A percentile compares a stretch with the other conserved stretches of the same genome.
phyloP scores from a whole-genome alignment of 169 alveolate species.

The Blepharisma undulans region DNA sequence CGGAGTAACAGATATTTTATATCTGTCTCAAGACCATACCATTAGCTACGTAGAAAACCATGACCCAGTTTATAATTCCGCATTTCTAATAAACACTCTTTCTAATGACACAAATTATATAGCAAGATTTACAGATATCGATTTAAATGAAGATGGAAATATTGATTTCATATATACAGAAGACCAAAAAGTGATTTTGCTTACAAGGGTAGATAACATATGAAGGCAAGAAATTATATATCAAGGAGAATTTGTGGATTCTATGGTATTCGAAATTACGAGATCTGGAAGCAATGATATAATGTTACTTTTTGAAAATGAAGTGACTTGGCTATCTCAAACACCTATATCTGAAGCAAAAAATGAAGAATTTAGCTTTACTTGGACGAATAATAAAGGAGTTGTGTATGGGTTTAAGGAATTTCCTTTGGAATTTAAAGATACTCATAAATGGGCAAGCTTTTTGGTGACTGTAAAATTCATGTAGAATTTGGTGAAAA shows the following conservation, averaged over 20 bases:
- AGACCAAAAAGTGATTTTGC: background rate
- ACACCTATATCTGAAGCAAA: background rate
- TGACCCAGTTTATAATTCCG: conserved; percentile 2
- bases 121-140: background rate
- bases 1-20: background rate
- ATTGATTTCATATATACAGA: background rate
- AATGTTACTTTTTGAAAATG: background rate
- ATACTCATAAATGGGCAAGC: background rate
- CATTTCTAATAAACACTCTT: background rate
- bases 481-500: background rate
- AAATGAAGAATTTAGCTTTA: background rate
- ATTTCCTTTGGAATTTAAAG: background rate
- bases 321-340: background rate
- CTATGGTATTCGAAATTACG: background rate
- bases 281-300: background rate
- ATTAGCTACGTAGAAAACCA: background rate
- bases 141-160: background rate
- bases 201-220: background rate
- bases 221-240: background rate
- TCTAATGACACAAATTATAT: background rate
- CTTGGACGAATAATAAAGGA: conserved; percentile 1
- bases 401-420: background rate
- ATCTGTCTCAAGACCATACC: background rate
- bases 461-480: background rate
- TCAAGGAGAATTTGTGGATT: background rate